Evolutionary conservation across 805 yeast genomes (phyloP).

Genomic region (Myxozyma udenii): DNA sequence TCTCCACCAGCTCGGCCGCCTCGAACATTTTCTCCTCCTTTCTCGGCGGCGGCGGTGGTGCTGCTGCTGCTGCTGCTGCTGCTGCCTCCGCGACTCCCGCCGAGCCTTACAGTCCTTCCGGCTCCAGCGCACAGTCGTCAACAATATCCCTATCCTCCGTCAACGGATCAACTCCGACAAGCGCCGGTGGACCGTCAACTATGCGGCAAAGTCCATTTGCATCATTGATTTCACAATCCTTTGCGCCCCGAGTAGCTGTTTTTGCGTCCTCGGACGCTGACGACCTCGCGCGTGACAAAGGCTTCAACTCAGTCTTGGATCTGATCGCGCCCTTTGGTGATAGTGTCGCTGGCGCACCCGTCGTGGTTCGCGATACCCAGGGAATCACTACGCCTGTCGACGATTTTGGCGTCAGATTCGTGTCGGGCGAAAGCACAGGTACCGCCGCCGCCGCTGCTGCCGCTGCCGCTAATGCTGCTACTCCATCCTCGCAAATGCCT

Average conservation of each 20-base stretch:
- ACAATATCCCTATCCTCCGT: conserved; percentile 14
- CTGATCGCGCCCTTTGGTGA: conserved; percentile 57
- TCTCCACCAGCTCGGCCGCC: conserved; percentile 14
- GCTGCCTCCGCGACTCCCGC: no score
- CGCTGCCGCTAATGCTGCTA: background rate
- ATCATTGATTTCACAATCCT: conserved; percentile 38
- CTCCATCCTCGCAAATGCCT: background rate
- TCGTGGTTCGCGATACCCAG: conserved; percentile 53
- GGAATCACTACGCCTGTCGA: conserved; percentile 49
- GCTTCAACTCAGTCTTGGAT: conserved; percentile 48
- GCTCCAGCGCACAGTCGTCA: background rate
- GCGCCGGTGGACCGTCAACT: background rate
- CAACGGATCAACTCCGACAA: conserved; percentile 19
- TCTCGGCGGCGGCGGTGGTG: conserved; percentile 7
- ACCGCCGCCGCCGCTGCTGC: background rate
- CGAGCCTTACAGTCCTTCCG: no score
- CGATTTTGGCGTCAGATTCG: conserved; percentile 57
- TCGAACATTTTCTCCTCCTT: conserved; percentile 23
- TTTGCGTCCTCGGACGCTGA: conserved; percentile 50
- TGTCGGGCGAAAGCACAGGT: background rate
- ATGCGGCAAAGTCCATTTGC: conserved; percentile 17
- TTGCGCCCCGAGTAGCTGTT: conserved; percentile 53
- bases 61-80: background rate
- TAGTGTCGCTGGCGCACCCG: conserved; percentile 45
- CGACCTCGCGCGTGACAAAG: conserved; percentile 42